Base-by-base conservation (phyloP, 345 rosid species). In the Camelina neglecta region DNA sequence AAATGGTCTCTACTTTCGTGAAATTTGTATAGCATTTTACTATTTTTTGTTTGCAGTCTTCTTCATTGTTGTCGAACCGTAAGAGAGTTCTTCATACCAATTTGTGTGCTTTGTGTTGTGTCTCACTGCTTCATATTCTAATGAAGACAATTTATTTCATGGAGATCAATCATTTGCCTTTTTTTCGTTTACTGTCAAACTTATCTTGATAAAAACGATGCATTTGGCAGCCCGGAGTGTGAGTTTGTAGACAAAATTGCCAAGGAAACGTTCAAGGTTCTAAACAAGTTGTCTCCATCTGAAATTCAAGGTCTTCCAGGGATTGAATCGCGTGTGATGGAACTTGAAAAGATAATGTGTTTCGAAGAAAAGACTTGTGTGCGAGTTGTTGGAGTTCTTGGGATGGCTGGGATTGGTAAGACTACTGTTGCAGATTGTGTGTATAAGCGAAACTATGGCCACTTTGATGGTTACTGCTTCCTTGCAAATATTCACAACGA, bases 321-420 rank as follows among this genome's bases (percentile, higher is more conserved):
- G 51, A 55, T 69, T 23, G 71, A 69, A 11, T 31, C 33, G 0
- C 71, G 18, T 54, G 15, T 62, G 15, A 45, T 1, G 3, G 75
- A 76, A 39, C 65, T 62, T 8, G 71, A 69, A 36, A 24, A 54
- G 24, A 6, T 9, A 9, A 45, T 1, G n/a, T 70, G 11, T 0
- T 55, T 76, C 1, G 3, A 55, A 20, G 64, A 69, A 1, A 62
- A 38, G 2, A 24, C 49, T 1, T 15, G 60, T 62, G 50, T 62
- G 3, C 65, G 65, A 36, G 55, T 55, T 15, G 16, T 76, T 1
- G 80, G 80, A 11, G 75, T 76, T 69, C 75, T 76, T 69, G 80
- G 75, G 11, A 76, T 76, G 80, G 74, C 75, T 54, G 70, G 80
- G 23, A 54, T 76, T 61, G 80, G 80, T 65, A 64, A 73, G 49